phyloP scores from a whole-genome alignment of 164 flowering plant genomes.

The Warburgia ugandensis region DNA sequence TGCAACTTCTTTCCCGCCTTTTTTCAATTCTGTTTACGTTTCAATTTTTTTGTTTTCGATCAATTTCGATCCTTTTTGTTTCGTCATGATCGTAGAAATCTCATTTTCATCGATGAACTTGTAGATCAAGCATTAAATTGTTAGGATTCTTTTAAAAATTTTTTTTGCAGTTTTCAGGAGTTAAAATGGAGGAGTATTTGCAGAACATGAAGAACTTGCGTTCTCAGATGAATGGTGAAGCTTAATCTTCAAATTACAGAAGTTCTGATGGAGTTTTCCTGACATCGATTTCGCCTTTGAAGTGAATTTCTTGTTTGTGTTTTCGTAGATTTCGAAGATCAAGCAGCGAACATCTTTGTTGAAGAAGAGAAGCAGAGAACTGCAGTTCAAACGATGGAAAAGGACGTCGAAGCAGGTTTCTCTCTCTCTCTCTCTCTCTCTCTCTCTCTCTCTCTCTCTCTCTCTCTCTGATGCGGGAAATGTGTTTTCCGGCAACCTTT shows the following conservation, averaged over 20 bases:
- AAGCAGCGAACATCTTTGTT: conserved; percentile 55
- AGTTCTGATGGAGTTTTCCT: not conserved
- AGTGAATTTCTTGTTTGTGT: conserved; percentile 1
- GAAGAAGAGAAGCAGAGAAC: conserved; percentile 68
- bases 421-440: not conserved
- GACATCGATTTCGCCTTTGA: not conserved
- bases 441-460: not conserved
- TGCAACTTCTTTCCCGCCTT: too few relatives aligned
- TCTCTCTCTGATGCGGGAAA: not conserved
- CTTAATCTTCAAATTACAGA: not conserved
- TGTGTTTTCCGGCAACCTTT: not conserved
- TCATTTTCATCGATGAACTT: too few relatives aligned
- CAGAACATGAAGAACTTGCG: conserved; percentile 72
- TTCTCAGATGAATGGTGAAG: conserved; percentile 79
- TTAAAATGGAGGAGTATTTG: conserved; percentile 70
- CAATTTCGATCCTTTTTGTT: too few relatives aligned
- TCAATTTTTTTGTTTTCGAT: too few relatives aligned
- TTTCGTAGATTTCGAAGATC: conserved; percentile 67
- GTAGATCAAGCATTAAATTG: too few relatives aligned
- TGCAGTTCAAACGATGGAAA: conserved; percentile 45
- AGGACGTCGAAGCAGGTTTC: conserved; percentile 51
- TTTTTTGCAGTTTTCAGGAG: not conserved
- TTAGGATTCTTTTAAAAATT: too few relatives aligned
- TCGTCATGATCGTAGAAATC: too few relatives aligned
- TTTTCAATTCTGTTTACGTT: too few relatives aligned